These are phyloP conservation scores for Corylus heterophylla DNA, from an alignment of 306 rosid species.

Conservation along the genomic window DNA sequence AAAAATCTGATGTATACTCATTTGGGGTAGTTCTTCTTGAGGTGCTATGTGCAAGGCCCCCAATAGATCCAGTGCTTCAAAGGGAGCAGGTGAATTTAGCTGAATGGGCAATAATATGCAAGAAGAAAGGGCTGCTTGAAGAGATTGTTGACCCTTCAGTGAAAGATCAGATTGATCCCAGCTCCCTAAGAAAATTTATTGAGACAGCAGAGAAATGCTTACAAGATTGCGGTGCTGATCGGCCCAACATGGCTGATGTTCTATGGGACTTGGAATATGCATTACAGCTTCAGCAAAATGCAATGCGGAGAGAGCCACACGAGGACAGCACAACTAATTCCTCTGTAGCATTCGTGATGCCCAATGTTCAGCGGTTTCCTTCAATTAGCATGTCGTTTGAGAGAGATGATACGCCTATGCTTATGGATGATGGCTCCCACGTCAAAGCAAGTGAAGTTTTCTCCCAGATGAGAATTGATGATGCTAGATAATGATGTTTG, in stretches of 20 bases:
- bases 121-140: conserved; percentile 45
- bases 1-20: conserved; percentile 57
- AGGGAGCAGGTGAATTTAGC: conserved; percentile 51
- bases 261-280: conserved; percentile 61
- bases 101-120: conserved; percentile 53
- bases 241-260: conserved; percentile 58
- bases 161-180: conserved; percentile 37
- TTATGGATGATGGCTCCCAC: not conserved
- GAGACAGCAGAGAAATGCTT: conserved; percentile 47
- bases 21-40: conserved; percentile 56
- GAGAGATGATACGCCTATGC: conserved; percentile 4
- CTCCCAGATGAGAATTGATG: conserved; percentile 34
- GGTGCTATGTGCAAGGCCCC: conserved; percentile 50
- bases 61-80: conserved; percentile 39
- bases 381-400: conserved; percentile 23
- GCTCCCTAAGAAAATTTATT: conserved; percentile 50
- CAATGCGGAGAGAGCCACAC: conserved; percentile 35
- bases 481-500: conserved; percentile 19
- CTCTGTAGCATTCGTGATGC: conserved; percentile 25
- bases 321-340: conserved; percentile 41
- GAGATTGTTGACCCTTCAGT: conserved; percentile 45
- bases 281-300: conserved; percentile 50
- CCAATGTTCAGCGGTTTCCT: conserved; percentile 23
- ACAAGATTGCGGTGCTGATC: conserved; percentile 35
- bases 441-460: conserved; percentile 24